Base-by-base conservation (phyloP, 148 eudicot species). In the Rhododendron ovatum region DNA sequence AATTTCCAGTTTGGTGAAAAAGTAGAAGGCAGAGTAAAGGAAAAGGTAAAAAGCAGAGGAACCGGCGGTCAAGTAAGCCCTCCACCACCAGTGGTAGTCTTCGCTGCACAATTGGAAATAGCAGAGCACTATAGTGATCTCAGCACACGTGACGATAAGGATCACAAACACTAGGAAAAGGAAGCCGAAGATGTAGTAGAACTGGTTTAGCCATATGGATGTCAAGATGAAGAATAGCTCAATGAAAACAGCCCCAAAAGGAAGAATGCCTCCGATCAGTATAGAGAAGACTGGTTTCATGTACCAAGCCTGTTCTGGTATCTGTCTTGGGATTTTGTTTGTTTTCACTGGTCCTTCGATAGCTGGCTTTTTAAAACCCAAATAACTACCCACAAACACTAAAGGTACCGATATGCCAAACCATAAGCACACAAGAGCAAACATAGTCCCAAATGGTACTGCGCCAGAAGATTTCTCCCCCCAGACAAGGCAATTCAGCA, bases 81-180 rank as follows among this genome's bases (percentile, higher is more conserved):
- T 81, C 91, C 91, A 90, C 91, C 91, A 90, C 91, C 91, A 90
- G 65, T 87, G 83, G 86, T 90, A 90, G 77, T 90, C 91, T 78
- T 90, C 91, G 55, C 82, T 88, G 81, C 91, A 90, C 45, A 90
- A 63, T 82, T 90, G 91, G 82, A 90, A 90, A 87, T 90, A 90
- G 89, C 89, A 88, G 3, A 88, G 82, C 3, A 90, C 91, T 22
- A 90, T 82, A 0, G 88, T 81, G 81, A 90, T 90, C 90, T 90
- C 89, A 28, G 89, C 91, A 30, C 91, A 90, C 0, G 91, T 90
- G 48, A 88, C 59, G 51, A 90, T 13, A 50, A 90, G 88, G 59
- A 90, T 90, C 13, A 88, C 71, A 37, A 90, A 90, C 26, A 90
- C 91, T 12, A 90, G 82, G 85, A 90, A 90, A 17, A 90, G 88